Base-by-base conservation (phyloP, 2,329 filamentous ascomycete genomes). In the Colletotrichum karsti region DNA sequence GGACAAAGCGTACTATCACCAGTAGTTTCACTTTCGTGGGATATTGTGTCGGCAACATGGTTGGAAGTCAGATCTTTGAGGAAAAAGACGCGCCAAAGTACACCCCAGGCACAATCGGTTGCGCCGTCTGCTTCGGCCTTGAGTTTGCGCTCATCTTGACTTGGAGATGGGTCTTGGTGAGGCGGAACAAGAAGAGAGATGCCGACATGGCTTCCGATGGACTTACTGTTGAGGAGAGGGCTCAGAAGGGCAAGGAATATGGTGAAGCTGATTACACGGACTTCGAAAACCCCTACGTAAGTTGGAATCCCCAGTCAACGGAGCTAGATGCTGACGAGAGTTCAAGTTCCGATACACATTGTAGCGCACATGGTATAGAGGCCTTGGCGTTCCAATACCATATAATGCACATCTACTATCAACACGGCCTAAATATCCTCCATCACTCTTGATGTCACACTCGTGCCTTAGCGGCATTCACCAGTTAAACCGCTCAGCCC, bases 21-120 rank as follows among this genome's bases (percentile, higher is more conserved):
- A 81, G 78, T 15, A 82, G 81, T 3, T 79, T 83, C 41, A 82
- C 82, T 1, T 83, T 85, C 58, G 76, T 83, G 7, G 82, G 77
- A 1, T 85, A 84, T 71, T 84, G 82, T 59, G 80, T 82, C 3
- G 83, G 83, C 2, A 85, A 84, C 70, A 84, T 84, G 78, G 77
- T 77, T 3, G 82, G 83, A 5, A 80, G 79, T 7, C 82, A 84
- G 71, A 83, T 85, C 56, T 85, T 84, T 74, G 77, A 78, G 53
- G 71, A 76, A 5, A 74, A 74, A 22, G 83, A 84, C 68, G 81
- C 80, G 1, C 83, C 82, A 1, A 77, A 80, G 37, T 84, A 85
- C 67, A 75, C 83, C 5, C 79, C 80, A 1, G 82, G 82, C 4
- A 84, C 81, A 0, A 73, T 73, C 12, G 78, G 73, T 3, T 82